phyloP scores from a whole-genome alignment of 352 stramenopile genomes.

The Globisporangium apiculatum region DNA sequence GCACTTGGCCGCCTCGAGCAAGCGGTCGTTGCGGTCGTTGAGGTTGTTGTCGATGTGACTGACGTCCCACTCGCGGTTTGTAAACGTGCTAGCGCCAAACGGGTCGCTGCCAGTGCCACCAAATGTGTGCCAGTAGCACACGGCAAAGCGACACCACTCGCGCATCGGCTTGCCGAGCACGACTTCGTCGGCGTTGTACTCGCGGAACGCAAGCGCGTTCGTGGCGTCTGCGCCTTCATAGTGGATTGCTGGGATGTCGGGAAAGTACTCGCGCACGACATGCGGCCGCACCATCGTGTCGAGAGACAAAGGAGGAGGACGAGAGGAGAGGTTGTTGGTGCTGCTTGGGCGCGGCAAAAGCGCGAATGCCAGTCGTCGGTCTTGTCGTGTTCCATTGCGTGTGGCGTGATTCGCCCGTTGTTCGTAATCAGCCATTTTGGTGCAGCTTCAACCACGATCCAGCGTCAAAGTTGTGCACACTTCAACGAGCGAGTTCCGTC shows the following conservation, averaged over 20 bases:
- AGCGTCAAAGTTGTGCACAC: no score
- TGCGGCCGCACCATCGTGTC: constrained; percentile 13
- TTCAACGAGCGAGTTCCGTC: no score
- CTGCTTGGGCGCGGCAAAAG: no score
- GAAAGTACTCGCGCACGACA: constrained; percentile 40
- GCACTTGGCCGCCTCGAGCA: constrained; percentile 63
- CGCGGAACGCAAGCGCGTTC: constrained; percentile 55
- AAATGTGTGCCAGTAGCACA: constrained; percentile 63
- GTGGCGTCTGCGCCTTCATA: constrained; percentile 44
- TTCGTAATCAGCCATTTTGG: no score
- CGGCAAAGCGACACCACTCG: constrained; percentile 51
- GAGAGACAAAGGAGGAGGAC: not conserved
- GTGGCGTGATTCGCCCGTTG: no score
- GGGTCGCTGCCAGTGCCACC: constrained; percentile 23
- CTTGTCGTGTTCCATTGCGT: no score
- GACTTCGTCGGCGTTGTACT: constrained; percentile 74
- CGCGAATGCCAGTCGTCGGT: no score
- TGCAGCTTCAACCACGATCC: no score
- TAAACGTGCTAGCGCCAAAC: constrained; percentile 30
- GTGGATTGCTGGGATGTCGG: constrained; percentile 42
- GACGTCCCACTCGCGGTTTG: constrained; percentile 36
- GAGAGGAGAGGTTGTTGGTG: no score
- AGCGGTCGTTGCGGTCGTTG: constrained; percentile 36
- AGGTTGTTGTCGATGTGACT: constrained; percentile 7
- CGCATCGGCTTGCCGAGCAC: constrained; percentile 76